Evolutionary conservation across 140 eudicot species (phyloP), one percentile per base, ranked within the genome.

Genomic region (Erigeron philadelphicus): DNA sequence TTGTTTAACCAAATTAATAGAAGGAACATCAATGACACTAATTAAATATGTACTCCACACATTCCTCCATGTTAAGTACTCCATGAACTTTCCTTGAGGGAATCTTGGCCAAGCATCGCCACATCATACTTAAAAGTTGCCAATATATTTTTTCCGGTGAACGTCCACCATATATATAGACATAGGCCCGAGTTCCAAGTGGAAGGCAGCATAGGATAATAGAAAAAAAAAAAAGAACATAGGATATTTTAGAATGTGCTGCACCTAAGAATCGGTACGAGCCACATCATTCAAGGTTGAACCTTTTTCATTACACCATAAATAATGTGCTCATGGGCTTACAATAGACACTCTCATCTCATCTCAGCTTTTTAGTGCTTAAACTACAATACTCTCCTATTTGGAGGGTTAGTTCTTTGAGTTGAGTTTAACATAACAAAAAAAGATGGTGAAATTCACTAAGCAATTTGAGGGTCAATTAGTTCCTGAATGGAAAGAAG

Each of bases 401-500:
- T 31, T 31, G 4, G 38, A 21, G 38, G 38, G 38, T 31, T 31
- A 31, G 38, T 31, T 31, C 38, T 31, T 64, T 58, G 44, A 54
- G 31, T 72, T 16, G 41, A 16, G 49, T 64, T 17, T 35, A 55
- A 38, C 38, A 3, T n/a, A n/a, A n/a, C n/a, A 31, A 16, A 60
- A 54, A 69, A 75, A 75, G 55, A 93, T 93, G 99, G 97, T 89
- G 78, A 93, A 93, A 74, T 93, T 93, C 76, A 84, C 94, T 5
- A 93, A 89, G 77, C 97, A 93, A 61, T 93, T 86, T 73, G 99
- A 93, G 83, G 94, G 87, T 13, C 97, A 93, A 64, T 79, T 93
- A 12, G 87, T 93, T 45, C 99, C 98, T 0, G 99, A 93, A 80
- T 93, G 99, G 99, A 93, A 89, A 77, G 99, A 93, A 2, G 99